Evolutionary conservation across 768 basidiomycete genomes (phyloP).

Genomic region (Kwoniella sp.): DNA sequence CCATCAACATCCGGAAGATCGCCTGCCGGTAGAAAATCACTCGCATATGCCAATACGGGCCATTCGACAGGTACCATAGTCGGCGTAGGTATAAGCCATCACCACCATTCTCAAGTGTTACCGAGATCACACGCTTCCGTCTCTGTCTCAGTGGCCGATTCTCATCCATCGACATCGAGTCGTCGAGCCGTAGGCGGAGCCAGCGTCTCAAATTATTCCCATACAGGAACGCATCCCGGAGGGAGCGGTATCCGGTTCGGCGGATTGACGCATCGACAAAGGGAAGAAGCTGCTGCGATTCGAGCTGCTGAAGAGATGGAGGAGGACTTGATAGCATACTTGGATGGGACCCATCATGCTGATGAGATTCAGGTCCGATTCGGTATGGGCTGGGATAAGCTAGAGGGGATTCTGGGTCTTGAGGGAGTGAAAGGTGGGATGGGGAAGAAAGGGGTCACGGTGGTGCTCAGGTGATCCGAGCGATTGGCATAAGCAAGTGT

Average conservation of each 20-base stretch:
- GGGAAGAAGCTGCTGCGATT: conserved; percentile 23
- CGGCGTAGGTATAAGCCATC: conserved; percentile 2
- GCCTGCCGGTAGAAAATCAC: conserved; percentile 4
- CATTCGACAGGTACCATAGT: conserved; percentile 6
- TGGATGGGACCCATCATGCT: conserved; percentile 88
- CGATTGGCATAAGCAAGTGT: background rate
- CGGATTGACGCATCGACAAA: conserved; percentile 14
- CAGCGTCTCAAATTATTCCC: conserved; percentile 5
- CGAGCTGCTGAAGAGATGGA: conserved; percentile 34
- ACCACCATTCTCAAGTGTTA: background rate
- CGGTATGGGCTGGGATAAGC: conserved; percentile 76
- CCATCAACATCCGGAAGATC: conserved; percentile 23
- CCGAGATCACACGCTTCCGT: conserved; percentile 19
- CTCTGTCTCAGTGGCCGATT: conserved; percentile 13
- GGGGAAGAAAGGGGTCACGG: conserved; percentile 72
- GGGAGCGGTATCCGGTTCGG: conserved; percentile 20
- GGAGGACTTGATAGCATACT: conserved; percentile 57
- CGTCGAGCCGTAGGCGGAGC: conserved; percentile 15
- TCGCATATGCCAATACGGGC: conserved; percentile 5
- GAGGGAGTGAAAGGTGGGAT: conserved; percentile 63
- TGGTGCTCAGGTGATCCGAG: conserved; percentile 67
- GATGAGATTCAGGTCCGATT: conserved; percentile 86
- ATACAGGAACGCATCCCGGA: conserved; percentile 10
- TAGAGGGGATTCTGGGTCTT: conserved; percentile 65
- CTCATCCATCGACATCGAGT: conserved; percentile 26